These are phyloP conservation scores for Diaporthe destruens DNA, from an alignment of 2,329 filamentous ascomycete species.

Conservation along the genomic window DNA sequence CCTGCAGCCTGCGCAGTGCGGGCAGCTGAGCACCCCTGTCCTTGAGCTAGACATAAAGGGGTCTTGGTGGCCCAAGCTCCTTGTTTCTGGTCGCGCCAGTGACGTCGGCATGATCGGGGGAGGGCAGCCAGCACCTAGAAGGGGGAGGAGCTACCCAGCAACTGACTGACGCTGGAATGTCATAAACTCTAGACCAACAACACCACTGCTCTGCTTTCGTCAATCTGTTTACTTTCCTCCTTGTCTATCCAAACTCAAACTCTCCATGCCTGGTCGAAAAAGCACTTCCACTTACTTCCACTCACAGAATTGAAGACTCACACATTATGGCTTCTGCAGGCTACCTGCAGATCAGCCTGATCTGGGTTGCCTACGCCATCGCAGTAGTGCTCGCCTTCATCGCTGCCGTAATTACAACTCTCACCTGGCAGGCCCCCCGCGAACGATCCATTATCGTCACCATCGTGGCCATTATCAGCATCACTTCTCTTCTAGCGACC, in stretches of 20 bases:
- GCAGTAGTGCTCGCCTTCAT: constrained; percentile 82
- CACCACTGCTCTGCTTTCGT: background rate
- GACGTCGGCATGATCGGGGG: constrained; percentile 29
- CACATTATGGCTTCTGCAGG: constrained; percentile 53
- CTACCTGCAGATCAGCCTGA: constrained; percentile 87
- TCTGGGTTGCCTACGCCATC: constrained; percentile 93
- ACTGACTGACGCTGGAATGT: constrained; percentile 27
- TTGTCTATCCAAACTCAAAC: background rate
- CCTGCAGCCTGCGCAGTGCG: background rate
- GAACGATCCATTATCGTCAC: constrained; percentile 88
- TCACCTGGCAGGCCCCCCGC: constrained; percentile 89
- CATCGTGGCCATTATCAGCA: constrained; percentile 85
- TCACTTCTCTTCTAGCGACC: constrained; percentile 90
- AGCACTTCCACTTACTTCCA: background rate
- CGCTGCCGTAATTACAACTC: constrained; percentile 86
- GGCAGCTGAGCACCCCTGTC: constrained; percentile 10
- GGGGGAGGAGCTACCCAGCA: constrained; percentile 12
- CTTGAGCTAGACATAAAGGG: background rate
- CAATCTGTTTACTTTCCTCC: background rate
- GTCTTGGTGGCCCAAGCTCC: constrained; percentile 42
- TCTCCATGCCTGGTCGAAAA: background rate
- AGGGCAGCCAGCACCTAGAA: background rate
- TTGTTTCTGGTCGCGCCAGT: constrained; percentile 32
- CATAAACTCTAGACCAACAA: background rate
- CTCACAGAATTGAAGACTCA: background rate